Evolutionary conservation across 345 rosid genomes (phyloP), one percentile per base, ranked within the genome.

Genomic region (Populus simonii): DNA sequence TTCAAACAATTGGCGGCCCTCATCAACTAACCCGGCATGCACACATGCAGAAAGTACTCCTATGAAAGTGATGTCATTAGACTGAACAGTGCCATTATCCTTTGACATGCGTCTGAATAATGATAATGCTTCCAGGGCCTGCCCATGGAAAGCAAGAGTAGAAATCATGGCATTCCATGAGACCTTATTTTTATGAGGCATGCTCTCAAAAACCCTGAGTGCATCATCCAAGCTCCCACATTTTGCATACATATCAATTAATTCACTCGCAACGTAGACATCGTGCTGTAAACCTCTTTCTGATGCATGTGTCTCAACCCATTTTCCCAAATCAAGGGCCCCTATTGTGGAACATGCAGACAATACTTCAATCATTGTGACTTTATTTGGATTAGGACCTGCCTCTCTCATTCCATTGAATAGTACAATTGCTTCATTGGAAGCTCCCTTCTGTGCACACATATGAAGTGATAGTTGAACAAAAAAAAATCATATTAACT

Each of bases 161-260:
- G 89, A 86, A 82, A 94, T 93, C 97, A 91, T 93, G 61, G 91
- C 91, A 78, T 93, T 94, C 98, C 97, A 94, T 18, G 98, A 87
- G 69, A 89, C 97, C 83, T 90, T 93, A 80, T 91, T 94, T 86
- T 86, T 94, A 47, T 76, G 74, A 39, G 91, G 88, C 90, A 90
- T 90, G 71, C 73, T 81, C 82, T 89, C 90, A 73, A 94, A 94
- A 82, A 89, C 92, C 75, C 89, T 86, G 18, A 83, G 53, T 66
- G 98, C 94, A 72, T 90, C 80, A 68, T 89, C 89, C 82, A 91
- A 78, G 77, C 86, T 85, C 75, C 98, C 98, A 38, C 92, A 93
- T 80, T 93, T 93, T 4, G 97, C 97, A 51, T 93, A 91, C 97
- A 94, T 93, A 75, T 94, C 98, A 57, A 94, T 79, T 65, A 94